phyloP scores from a whole-genome alignment of 805 yeast species.

The Candida parachauliodes region DNA sequence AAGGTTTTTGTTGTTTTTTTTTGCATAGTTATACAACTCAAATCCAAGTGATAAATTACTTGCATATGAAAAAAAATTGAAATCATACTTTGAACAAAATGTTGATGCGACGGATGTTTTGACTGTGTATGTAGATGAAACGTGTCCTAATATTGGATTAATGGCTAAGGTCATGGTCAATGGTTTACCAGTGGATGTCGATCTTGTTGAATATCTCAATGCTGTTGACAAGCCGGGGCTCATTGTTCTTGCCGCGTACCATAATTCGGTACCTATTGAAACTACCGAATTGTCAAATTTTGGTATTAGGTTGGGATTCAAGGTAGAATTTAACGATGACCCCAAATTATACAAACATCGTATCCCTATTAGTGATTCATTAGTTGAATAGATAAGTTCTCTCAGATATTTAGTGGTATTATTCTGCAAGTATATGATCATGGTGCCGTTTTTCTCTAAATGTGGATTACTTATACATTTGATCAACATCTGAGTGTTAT shows the following conservation, averaged over 20 bases:
- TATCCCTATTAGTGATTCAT: conserved; percentile 79
- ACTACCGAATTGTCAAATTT: conserved; percentile 59
- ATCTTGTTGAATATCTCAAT: conserved; percentile 76
- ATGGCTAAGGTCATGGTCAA: conserved; percentile 79
- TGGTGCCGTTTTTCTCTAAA: conserved; percentile 48
- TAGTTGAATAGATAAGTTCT: conserved; percentile 78
- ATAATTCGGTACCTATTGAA: conserved; percentile 79
- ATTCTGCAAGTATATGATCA: conserved; percentile 70
- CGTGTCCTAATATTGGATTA: conserved; percentile 87
- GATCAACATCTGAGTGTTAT: conserved; percentile 59
- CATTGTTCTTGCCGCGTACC: conserved; percentile 81
- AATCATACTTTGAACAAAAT: conserved; percentile 80
- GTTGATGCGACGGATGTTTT: conserved; percentile 73
- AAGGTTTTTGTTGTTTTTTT: conserved; percentile 2
- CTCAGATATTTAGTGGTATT: conserved; percentile 60
- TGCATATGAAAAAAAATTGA: conserved; percentile 85
- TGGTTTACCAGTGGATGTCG: conserved; percentile 86
- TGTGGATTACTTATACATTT: conserved; percentile 72
- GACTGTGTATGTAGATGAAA: conserved; percentile 84
- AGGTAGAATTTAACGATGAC: conserved; percentile 14
- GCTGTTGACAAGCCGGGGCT: conserved; percentile 90
- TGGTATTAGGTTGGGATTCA: conserved; percentile 36
- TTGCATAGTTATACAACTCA: conserved; percentile 65
- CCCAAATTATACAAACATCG: conserved; percentile 72
- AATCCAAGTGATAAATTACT: conserved; percentile 84